Conservation (phyloP, 768 basidiomycete genomes). For the Mycena galericulata region DNA sequence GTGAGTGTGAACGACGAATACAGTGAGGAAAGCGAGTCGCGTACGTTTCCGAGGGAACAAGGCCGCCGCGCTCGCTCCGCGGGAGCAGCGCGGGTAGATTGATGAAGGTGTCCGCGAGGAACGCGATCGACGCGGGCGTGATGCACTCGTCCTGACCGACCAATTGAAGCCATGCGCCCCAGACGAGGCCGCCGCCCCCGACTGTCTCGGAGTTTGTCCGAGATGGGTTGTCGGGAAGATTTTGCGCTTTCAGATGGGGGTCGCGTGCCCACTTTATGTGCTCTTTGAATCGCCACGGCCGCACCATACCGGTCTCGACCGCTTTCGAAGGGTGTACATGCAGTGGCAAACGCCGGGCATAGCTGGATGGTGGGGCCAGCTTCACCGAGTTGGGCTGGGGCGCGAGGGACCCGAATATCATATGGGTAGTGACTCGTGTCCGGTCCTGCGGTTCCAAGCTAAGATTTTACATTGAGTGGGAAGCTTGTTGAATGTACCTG, state of each 20-base stretch:
- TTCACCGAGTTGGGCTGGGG: slow-evolving; percentile 42
- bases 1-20: not conserved
- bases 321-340: slow-evolving; percentile 63
- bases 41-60: slow-evolving; percentile 38
- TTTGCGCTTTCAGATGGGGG: slow-evolving; percentile 51
- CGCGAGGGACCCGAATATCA: slow-evolving; percentile 63
- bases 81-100: slow-evolving; percentile 64
- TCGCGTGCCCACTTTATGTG: slow-evolving; percentile 56
- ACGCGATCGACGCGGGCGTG: slow-evolving; percentile 61
- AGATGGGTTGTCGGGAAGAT: slow-evolving; percentile 49
- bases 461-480: not conserved
- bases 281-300: slow-evolving; percentile 50
- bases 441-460: slow-evolving; percentile 53
- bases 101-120: slow-evolving; percentile 67
- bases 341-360: slow-evolving; percentile 70
- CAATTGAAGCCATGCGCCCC: slow-evolving; percentile 71
- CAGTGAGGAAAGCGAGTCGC: not conserved
- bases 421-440: slow-evolving; percentile 62
- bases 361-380: slow-evolving; percentile 65
- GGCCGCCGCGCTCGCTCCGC: slow-evolving; percentile 52
- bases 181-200: slow-evolving; percentile 67
- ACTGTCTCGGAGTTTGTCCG: slow-evolving; percentile 54
- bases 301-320: slow-evolving; percentile 20
- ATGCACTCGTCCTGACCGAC: slow-evolving; percentile 55
- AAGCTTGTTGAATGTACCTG: slow-evolving; percentile 47